These are phyloP conservation scores for Populus alba DNA, from an alignment of 345 rosid genomes.

Conservation along the genomic window DNA sequence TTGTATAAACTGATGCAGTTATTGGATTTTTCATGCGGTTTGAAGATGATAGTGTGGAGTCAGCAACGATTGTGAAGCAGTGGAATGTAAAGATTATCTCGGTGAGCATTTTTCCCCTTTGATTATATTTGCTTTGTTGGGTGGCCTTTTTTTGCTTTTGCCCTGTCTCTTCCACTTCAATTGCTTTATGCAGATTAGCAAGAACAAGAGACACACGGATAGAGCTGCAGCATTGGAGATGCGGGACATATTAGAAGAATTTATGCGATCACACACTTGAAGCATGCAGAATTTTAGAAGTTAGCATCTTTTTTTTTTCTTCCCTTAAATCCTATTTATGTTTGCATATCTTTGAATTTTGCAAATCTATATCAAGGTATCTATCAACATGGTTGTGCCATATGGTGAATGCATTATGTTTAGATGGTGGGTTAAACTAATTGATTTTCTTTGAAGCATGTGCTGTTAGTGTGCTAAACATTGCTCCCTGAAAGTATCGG, in stretches of 20 bases:
- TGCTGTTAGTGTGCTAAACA: not conserved
- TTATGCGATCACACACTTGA: slow-evolving; percentile 80
- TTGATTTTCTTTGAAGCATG: not conserved
- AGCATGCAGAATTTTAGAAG: slow-evolving; percentile 18
- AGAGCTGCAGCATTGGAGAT: slow-evolving; percentile 96
- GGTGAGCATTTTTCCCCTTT: slow-evolving; percentile 35
- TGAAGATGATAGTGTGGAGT: slow-evolving; percentile 95
- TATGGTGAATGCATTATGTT: not conserved
- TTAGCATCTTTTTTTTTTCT: slow-evolving; percentile 19
- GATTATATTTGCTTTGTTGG: not conserved
- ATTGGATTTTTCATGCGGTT: slow-evolving; percentile 90
- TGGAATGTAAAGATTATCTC: slow-evolving; percentile 98
- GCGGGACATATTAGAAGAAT: slow-evolving; percentile 90
- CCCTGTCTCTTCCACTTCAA: not conserved
- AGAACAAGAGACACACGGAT: slow-evolving; percentile 92
- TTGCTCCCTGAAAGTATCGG: not conserved
- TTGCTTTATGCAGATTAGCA: slow-evolving; percentile 65
- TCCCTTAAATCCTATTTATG: not conserved
- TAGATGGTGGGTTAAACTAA: not conserved
- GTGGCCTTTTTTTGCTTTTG: slow-evolving; percentile 7
- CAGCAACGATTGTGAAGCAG: slow-evolving; percentile 89
- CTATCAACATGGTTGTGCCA: not conserved
- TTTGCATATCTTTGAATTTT: not conserved
- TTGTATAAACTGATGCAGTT: slow-evolving; percentile 47
- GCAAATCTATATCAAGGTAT: not conserved